These are phyloP conservation scores for Phytophthora podocarpi DNA, from an alignment of 352 stramenopile genomes.

Conservation along the genomic window DNA sequence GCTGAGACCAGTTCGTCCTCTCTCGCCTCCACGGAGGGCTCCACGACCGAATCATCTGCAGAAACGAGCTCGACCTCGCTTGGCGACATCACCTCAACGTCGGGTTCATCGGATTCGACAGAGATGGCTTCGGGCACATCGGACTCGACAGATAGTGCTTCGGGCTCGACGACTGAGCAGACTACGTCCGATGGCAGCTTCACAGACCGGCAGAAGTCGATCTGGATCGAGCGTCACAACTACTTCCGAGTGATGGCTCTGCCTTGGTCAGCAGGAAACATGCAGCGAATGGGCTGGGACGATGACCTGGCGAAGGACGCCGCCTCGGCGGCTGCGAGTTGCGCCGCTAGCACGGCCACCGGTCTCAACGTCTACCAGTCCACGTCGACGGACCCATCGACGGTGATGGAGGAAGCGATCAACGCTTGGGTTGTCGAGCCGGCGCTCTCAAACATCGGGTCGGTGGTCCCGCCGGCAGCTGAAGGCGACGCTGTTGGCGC, in stretches of 20 bases:
- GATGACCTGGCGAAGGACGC: constrained; percentile 55
- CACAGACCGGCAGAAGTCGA: constrained; percentile 48
- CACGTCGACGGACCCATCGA: constrained; percentile 31
- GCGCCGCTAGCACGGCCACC: constrained; percentile 35
- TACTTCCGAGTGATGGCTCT: constrained; percentile 71
- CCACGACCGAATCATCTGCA: constrained; percentile 11
- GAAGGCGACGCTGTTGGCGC: constrained; percentile 56
- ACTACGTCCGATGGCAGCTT: constrained; percentile 29
- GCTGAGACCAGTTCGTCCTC: constrained; percentile 6
- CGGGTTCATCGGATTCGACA: constrained; percentile 1
- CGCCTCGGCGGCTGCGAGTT: constrained; percentile 40
- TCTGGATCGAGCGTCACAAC: constrained; percentile 79
- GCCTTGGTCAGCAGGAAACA: constrained; percentile 65
- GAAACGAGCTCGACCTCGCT: constrained; percentile 8
- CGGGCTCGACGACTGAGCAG: constrained; percentile 12
- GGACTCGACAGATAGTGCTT: too few species aligned
- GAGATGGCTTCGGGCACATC: too few species aligned
- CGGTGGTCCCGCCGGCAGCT: constrained; percentile 18
- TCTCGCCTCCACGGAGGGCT: constrained; percentile 6
- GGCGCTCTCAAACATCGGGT: constrained; percentile 37
- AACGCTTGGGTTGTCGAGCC: constrained; percentile 55
- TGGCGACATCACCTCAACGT: not conserved
- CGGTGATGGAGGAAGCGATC: constrained; percentile 60
- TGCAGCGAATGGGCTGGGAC: constrained; percentile 71
- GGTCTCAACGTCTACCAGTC: constrained; percentile 61